phyloP scores from a whole-genome alignment of 805 yeast species.

The Teunomyces kruisii region DNA sequence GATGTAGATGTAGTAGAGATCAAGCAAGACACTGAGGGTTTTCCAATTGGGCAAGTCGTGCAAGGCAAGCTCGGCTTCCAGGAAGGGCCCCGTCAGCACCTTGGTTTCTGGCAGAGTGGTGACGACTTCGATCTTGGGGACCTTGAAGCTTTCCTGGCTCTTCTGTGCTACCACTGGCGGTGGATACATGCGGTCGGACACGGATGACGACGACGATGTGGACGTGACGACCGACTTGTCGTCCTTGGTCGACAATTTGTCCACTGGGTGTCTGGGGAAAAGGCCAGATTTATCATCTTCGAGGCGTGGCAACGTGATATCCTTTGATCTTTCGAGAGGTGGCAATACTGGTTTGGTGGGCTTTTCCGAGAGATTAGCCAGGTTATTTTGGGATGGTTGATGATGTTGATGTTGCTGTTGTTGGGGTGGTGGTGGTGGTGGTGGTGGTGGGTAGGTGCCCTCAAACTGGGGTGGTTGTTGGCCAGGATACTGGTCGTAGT shows the following conservation, averaged over 20 bases:
- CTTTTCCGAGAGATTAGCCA: neutral
- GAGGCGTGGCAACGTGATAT: neutral
- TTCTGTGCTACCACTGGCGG: neutral
- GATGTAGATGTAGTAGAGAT: conserved; percentile 20
- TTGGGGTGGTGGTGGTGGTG: no score
- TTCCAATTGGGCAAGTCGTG: conserved; percentile 26
- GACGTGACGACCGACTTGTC: neutral
- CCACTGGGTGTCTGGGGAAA: neutral
- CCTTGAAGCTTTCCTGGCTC: neutral
- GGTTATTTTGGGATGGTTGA: neutral
- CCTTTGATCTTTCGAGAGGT: neutral
- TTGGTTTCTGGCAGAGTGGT: neutral
- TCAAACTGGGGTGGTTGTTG: neutral
- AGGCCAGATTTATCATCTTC: neutral
- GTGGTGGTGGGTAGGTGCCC: neutral
- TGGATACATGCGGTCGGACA: neutral
- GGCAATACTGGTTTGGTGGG: neutral
- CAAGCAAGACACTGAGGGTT: conserved; percentile 16
- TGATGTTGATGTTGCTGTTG: no score
- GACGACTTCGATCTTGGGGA: neutral
- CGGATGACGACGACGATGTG: neutral
- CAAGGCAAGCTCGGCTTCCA: conserved; percentile 15
- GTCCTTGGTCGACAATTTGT: neutral
- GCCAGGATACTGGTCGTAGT: neutral
- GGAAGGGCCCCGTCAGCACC: neutral